Conservation (phyloP, 805 yeast genomes). For the Metschnikowia drakensbergensis region DNA sequence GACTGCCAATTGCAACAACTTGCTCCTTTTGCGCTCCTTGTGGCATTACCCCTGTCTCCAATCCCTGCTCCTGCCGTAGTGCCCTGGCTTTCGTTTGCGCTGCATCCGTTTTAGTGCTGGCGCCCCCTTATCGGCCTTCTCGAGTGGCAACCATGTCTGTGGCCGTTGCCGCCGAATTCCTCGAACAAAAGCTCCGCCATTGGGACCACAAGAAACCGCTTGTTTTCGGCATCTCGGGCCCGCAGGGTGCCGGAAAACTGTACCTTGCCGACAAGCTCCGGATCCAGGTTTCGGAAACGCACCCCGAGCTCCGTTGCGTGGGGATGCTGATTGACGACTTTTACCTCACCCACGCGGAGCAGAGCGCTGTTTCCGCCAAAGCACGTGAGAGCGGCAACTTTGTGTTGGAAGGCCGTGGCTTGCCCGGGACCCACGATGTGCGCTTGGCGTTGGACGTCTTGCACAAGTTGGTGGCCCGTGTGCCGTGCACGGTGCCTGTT, state of each 20-base stretch:
- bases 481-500: conserved; percentile 44
- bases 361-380: conserved; percentile 38
- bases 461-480: conserved; percentile 21
- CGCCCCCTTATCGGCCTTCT: too few species aligned
- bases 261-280: conserved; percentile 46
- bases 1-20: too few species aligned
- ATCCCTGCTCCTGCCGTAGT: too few species aligned
- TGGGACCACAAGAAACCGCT: conserved; percentile 32
- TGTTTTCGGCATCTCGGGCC: conserved; percentile 59
- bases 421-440: conserved; percentile 92
- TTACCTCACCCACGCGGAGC: conserved; percentile 66
- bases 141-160: not conserved
- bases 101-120: too few species aligned
- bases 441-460: conserved; percentile 38
- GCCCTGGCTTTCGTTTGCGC: too few species aligned
- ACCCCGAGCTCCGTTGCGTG: conserved; percentile 38
- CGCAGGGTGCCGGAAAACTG: conserved; percentile 80
- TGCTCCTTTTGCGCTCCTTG: too few species aligned
- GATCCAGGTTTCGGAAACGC: conserved; percentile 26
- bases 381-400: conserved; percentile 36
- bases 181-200: conserved; percentile 6
- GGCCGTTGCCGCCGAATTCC: conserved; percentile 7
- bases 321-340: conserved; percentile 82
- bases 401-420: conserved; percentile 73
- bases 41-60: too few species aligned